phyloP scores from a whole-genome alignment of 2,329 filamentous ascomycete genomes.

The Botrytis elliptica region DNA sequence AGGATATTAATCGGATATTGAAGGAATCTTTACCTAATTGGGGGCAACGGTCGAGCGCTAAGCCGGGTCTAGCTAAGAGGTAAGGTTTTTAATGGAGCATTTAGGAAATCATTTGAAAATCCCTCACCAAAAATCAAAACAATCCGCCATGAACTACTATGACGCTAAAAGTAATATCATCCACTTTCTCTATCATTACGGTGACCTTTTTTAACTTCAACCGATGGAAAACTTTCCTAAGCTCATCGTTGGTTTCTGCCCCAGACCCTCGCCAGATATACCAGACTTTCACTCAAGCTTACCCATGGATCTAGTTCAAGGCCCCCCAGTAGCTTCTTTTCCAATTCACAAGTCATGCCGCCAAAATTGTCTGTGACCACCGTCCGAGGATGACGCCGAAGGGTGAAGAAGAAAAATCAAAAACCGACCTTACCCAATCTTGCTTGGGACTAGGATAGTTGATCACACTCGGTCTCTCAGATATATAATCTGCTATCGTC shows the following conservation, averaged over 20 bases:
- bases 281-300: constrained; percentile 12
- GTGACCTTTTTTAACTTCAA: not conserved
- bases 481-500: constrained; percentile 14
- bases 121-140: constrained; percentile 19
- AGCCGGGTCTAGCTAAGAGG: not conserved
- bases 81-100: not conserved
- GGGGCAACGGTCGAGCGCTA: not conserved
- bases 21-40: not conserved
- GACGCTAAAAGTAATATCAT: not conserved
- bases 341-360: constrained; percentile 15
- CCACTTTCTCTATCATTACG: constrained; percentile 14
- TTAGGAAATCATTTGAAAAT: constrained; percentile 17
- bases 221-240: not conserved
- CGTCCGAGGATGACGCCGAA: constrained; percentile 22
- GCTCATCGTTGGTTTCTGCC: constrained; percentile 8
- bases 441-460: constrained; percentile 12
- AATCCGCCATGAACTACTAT: not conserved
- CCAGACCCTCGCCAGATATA: constrained; percentile 16
- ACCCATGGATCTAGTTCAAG: constrained; percentile 7
- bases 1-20: not conserved
- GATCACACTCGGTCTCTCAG: constrained; percentile 16
- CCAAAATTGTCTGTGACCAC: constrained; percentile 17
- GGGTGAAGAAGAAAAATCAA: constrained; percentile 12
- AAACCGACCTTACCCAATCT: constrained; percentile 20
- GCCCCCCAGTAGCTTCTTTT: not conserved